Base-by-base conservation (phyloP, 257 asterid species). In the Solanum sejunctum region DNA sequence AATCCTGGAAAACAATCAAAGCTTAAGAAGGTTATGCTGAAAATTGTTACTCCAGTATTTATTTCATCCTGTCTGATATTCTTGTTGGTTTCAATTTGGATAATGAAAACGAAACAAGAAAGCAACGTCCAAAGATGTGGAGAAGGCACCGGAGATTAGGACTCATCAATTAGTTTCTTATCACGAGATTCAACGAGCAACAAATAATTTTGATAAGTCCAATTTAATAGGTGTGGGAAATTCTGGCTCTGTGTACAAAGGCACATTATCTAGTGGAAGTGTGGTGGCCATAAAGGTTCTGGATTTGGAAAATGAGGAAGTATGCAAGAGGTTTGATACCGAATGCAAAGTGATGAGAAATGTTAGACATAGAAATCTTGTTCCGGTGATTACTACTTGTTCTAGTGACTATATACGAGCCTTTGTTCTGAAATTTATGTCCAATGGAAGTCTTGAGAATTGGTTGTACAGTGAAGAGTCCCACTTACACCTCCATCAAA, bases 281-380 rank as follows among this genome's bases (percentile, higher is more conserved):
- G 20, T 17, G 0, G 88, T 88, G 49, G 91, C 88, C 0, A 84
- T 89, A 23, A 89, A 89, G 77, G 87, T 89, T 57, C 73, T 89
- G 20, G 56, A 86, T 32, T 56, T 83, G 32, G 39, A 64, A 28
- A 84, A 84, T 20, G 91, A 85, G 51, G 52, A 63, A 87, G 56
- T 61, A 23, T 20, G 64, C 77, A 87, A 70, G 71, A 85, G 90
- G 49, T 88, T 89, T 7, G 87, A 89, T 67, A 66, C 85, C 10
- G 87, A 88, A 73, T 84, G 87, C 18, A 77, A 89, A n/a, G 91
- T 88, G 55, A 10, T 86, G 87, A 83, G 75, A 66, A 87, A 69
- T 41, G 51, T 89, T n/a, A 70, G 91, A 61, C 90, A 85, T 3
- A 87, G 73, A 82, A 89, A 89, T 84, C 88, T 89, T 57, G 89